Evolutionary conservation across 2,329 filamentous ascomycete species (phyloP), one percentile per base, ranked within the genome.

Genomic region (Colletotrichum camelliae): DNA sequence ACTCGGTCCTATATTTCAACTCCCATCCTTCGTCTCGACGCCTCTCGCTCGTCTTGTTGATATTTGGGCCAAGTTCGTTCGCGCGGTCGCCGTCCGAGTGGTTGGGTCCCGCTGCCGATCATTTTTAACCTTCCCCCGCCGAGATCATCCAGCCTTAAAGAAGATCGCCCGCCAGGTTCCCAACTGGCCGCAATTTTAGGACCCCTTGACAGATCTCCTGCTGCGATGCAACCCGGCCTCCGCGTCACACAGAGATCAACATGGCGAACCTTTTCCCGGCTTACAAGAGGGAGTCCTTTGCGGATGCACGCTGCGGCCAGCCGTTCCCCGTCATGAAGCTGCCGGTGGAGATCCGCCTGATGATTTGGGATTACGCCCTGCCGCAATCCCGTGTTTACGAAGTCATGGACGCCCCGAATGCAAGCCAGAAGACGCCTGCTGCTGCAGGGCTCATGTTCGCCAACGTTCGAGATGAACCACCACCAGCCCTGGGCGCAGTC

Each of bases 341-440:
- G 9, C 87, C 87, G 33, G 80, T 84, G 24, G 87, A 89, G 81
- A 82, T 89, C 70, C 84, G 87, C 48, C 83, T 84, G 75, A 85
- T 87, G 81, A 85, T 89, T 72, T 89, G 87, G 87, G 83, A 84
- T 52, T 85, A 84, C 76, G 84, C 87, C 2, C 82, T 88, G 37
- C 87, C 87, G 1, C 85, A 87, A 43, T 76, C 84, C 4, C 85
- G 87, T 48, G 86, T 88, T 4, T 88, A 87, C 79, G 87, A 88
- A 78, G 83, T 88, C 12, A 81, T 88, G 75, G 87, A 88, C 76
- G 85, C 86, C 16, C 87, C 87, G 16, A 84, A 83, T 76, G 83
- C 86, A 15, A 82, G 81, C 68, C 84, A 85, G 48, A 82, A 84
- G 60, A 85, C 85, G 29, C 81, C 82, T 4, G 82, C 87, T 4